phyloP scores from a whole-genome alignment of 1,284 basidiomycete genomes.

The Apiotrichum veenhuisii region DNA sequence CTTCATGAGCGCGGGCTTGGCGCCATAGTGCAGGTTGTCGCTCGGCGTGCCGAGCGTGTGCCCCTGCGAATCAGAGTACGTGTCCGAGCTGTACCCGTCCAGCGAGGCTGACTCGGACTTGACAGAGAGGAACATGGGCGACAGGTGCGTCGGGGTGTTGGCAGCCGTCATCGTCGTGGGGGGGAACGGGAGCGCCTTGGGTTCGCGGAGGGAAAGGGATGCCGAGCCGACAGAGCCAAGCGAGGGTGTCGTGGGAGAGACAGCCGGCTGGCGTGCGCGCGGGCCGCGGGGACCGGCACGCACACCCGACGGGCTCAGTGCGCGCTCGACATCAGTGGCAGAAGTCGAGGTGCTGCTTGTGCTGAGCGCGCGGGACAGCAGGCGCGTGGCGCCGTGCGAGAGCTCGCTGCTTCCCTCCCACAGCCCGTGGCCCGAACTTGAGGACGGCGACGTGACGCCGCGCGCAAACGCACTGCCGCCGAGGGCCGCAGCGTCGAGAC shows the following conservation, averaged over 20 bases:
- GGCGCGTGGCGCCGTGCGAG: slow-evolving; percentile 1
- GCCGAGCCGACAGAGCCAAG: no score
- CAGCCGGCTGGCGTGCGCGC: not conserved
- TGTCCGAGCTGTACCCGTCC: slow-evolving; percentile 1
- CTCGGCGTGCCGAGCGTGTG: slow-evolving; percentile 1
- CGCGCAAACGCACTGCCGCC: slow-evolving; percentile 1
- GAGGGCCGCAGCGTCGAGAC: slow-evolving; percentile 4
- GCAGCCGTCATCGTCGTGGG: not conserved
- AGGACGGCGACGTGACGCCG: not conserved
- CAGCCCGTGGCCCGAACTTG: not conserved
- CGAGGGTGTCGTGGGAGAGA: not conserved
- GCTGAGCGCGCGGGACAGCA: slow-evolving; percentile 9
- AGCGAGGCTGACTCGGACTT: slow-evolving; percentile 1
- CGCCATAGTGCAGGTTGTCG: not conserved
- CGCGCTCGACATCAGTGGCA: slow-evolving; percentile 29
- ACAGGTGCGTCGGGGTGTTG: not conserved
- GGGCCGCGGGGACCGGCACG: not conserved
- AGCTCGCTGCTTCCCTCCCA: slow-evolving; percentile 1
- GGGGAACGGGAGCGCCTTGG: not conserved
- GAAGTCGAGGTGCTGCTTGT: slow-evolving; percentile 21
- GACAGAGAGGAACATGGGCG: not conserved
- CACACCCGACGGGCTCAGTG: slow-evolving; percentile 4
- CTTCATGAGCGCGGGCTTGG: not conserved
- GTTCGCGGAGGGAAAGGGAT: no score
- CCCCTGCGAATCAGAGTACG: slow-evolving; percentile 1